Evolutionary conservation across 2,329 filamentous ascomycete species (phyloP).

Genomic region (Aspergillus pseudoviridinutans): DNA sequence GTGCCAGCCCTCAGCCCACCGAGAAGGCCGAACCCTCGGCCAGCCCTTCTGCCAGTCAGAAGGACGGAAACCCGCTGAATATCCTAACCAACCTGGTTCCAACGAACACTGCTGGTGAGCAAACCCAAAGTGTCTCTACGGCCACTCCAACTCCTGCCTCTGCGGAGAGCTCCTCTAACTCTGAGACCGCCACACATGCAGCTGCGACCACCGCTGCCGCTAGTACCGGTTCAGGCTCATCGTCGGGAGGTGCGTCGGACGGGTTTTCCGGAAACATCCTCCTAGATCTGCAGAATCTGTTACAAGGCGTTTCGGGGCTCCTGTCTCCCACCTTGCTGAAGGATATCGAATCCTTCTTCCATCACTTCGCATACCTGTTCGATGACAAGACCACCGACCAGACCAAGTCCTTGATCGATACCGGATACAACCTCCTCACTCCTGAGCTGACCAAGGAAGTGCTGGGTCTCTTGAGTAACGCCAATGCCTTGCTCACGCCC

Average conservation of each 20-base stretch:
- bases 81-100: not conserved
- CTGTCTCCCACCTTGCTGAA: conserved; percentile 26
- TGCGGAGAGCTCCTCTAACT: not conserved
- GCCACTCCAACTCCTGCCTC: not conserved
- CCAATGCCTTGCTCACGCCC: conserved; percentile 7
- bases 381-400: conserved; percentile 30
- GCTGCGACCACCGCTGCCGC: conserved; percentile 1
- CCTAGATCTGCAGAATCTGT: conserved; percentile 30
- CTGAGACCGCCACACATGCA: conserved; percentile 1
- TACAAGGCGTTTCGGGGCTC: conserved; percentile 24
- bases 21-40: not conserved
- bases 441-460: conserved; percentile 21
- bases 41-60: not conserved
- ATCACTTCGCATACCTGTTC: conserved; percentile 30
- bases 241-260: conserved; percentile 1
- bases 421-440: conserved; percentile 22
- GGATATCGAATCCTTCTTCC: conserved; percentile 32
- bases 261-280: conserved; percentile 13
- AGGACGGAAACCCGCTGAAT: not conserved
- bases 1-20: not conserved
- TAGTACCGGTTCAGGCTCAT: conserved; percentile 4
- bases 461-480: conserved; percentile 11
- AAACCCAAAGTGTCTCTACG: not conserved
- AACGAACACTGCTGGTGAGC: not conserved
- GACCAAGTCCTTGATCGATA: conserved; percentile 25